Evolutionary conservation across 192 early-diverging fungal species (phyloP), one percentile per base, ranked within the genome.

Genomic region (Coemansia sp.): DNA sequence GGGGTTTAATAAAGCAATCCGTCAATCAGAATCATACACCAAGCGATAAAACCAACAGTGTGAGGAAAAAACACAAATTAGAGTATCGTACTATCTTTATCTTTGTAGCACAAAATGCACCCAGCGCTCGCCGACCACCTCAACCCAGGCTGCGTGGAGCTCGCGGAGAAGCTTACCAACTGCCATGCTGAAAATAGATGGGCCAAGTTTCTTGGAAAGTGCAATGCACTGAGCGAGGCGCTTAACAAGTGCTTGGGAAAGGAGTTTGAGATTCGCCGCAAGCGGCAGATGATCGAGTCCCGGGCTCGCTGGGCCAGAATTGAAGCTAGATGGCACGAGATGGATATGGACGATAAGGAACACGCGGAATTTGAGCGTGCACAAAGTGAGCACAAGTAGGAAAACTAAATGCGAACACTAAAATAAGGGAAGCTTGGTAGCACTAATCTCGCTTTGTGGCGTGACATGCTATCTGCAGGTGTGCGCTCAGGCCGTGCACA

Each of bases 161-260:
- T 80, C 14, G 78, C 51, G 1, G 67, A 75, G 58, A 61, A 57
- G 59, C 73, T 80, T 19, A 69, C 69, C 70, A 67, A 65, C 57
- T 80, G 78, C 69, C 78, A 80, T 21, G 60, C 55, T 11, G 78
- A 80, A n/a, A 57, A 75, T 57, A 63, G 52, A 23, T 80, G 72
- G 72, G 78, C 73, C 32, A 80, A 75, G 67, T 80, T 75, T 46
- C 59, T 80, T 64, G 78, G 78, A 59, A 80, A 80, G 55, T 80
- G 78, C 78, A 80, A 80, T 33, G 78, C 78, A 14, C 59, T 80
- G 58, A 80, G 78, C 73, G 78, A 80, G 55, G 78, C 78, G 20
- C 78, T 80, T 42, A 80, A 80, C 72, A 56, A 50, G 60, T 80
- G 78, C 54, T 64, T 80, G 24, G 73, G 66, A 20, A 52, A 25